Evolutionary conservation across 78 protist species (phyloP), one percentile per base, ranked within the genome.

Genomic region (Polysphondylium violaceum): DNA sequence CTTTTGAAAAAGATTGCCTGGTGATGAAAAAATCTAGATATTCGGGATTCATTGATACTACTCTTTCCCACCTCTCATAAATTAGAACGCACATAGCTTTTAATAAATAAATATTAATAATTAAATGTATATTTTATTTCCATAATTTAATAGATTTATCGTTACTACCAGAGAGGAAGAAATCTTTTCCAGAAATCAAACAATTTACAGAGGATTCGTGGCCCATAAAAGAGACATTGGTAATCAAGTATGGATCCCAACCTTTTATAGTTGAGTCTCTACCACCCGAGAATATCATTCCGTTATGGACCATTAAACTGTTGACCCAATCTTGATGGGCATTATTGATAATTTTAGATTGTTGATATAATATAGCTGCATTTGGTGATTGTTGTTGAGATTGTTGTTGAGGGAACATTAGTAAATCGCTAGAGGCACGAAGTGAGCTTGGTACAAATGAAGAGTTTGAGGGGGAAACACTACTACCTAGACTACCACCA

Each of bases 251-350:
- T 23, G 91, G 69, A 43, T 83, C 91, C 91, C 91, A 83, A 69
- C 91, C 91, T 83, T 83, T 83, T 51, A 83, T 83, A 41, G 76
- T 83, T 67, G 91, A 51, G 55, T 83, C 91, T 51, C 76, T 50
- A 35, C 91, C 74, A 56, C 79, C 79, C n/a, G 91, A 83, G 72
- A 47, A 83, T 23, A 83, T 27, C 67, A 35, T 23, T 16, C 60
- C 47, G 31, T 69, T 83, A 51, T 83, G 79, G 19, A 43, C 7
- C 2, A 59, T 27, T 31, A 83, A 71, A 31, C 71, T 55, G 27
- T 74, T 83, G 0, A 83, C 91, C 91, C 91, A 83, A 69, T 83
- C 91, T 1, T 69, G 65, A 38, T 79, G 89, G 4, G 64, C 56
- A 36, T 29, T 61, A n/a, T 41, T 76, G 40, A 33, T 33, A 29